phyloP scores from a whole-genome alignment of 192 early-diverging fungal genomes.

The Mortierella claussenii region DNA sequence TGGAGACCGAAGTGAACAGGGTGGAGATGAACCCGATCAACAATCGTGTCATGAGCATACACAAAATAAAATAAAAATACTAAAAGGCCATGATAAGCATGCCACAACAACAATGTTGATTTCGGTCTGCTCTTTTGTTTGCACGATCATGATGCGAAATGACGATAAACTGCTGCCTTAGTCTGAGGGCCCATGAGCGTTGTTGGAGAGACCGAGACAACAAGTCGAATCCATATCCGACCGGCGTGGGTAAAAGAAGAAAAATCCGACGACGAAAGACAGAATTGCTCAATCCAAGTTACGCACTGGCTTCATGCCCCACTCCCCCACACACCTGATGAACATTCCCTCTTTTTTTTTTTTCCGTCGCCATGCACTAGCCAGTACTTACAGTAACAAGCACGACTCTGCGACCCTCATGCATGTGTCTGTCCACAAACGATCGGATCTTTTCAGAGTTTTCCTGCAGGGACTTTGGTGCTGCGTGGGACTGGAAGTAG shows the following conservation, averaged over 20 bases:
- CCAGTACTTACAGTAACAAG: constrained; percentile 76
- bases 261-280: not conserved
- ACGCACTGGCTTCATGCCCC: too few species aligned
- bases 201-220: too few species aligned
- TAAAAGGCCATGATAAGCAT: too few species aligned
- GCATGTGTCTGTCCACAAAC: constrained; percentile 68
- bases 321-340: too few species aligned
- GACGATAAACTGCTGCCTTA: too few species aligned
- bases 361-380: not conserved
- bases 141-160: constrained; percentile 10
- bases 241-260: too few species aligned
- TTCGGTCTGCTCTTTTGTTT: constrained; percentile 7
- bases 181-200: too few species aligned
- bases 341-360: too few species aligned
- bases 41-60: not conserved
- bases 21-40: too few species aligned
- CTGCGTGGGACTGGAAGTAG: constrained; percentile 77
- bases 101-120: not conserved
- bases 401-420: constrained; percentile 72
- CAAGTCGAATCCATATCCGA: too few species aligned
- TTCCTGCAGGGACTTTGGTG: constrained; percentile 71
- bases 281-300: too few species aligned
- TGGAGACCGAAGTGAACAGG: constrained; percentile 7
- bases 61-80: constrained; percentile 3
- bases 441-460: constrained; percentile 64